Conservation (phyloP, 139 green algal species). For the Chlamydomonas incerta region DNA sequence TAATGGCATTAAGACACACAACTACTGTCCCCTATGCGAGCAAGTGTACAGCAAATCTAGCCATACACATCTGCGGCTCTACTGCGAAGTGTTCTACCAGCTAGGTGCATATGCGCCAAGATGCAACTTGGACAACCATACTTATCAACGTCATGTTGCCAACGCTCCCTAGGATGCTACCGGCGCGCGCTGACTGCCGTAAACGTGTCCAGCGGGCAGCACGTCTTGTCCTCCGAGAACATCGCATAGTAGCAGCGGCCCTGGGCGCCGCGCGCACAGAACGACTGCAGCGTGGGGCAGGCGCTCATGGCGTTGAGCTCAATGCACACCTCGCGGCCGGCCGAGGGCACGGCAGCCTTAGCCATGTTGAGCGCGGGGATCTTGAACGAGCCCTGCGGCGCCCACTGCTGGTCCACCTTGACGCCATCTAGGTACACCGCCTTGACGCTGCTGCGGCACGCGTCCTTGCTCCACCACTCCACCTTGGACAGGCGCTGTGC, state of each 20-base stretch:
- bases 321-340: background rate
- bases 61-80: no score
- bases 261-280: background rate
- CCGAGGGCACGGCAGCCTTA: background rate
- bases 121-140: no score
- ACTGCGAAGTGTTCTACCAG: no score
- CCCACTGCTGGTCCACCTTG: slow-evolving; percentile 40
- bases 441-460: slow-evolving; percentile 20
- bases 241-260: background rate
- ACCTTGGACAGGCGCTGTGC: slow-evolving; percentile 5
- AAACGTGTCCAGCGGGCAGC: background rate
- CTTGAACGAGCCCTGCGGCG: background rate
- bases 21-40: no score
- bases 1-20: no score
- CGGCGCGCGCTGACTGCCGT: no score
- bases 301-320: background rate
- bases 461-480: slow-evolving; percentile 28
- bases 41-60: no score
- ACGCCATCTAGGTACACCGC: slow-evolving; percentile 7
- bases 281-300: slow-evolving; percentile 11
- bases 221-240: background rate
- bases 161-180: no score
- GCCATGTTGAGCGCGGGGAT: background rate
- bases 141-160: no score
- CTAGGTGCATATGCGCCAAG: no score